These are phyloP conservation scores for Hypoxylon fuscum DNA, from an alignment of 495 filamentous ascomycete species.

Conservation along the genomic window DNA sequence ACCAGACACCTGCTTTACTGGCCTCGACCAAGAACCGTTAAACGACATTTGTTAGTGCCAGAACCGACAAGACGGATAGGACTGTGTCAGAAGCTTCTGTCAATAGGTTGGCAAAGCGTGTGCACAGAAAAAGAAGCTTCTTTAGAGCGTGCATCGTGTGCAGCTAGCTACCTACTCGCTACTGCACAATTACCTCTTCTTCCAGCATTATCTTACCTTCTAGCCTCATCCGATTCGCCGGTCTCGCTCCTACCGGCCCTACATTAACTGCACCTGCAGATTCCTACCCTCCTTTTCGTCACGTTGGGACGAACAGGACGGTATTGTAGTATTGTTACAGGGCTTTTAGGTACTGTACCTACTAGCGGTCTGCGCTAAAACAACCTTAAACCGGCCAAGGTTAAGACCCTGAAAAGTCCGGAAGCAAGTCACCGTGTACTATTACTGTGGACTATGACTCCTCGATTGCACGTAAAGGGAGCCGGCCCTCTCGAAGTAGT, in stretches of 20 bases:
- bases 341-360: constrained; percentile 7
- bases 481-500: constrained; percentile 37
- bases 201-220: constrained; percentile 19
- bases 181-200: constrained; percentile 34
- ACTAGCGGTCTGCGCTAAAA: constrained; percentile 35
- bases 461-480: constrained; percentile 42
- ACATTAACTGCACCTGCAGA: constrained; percentile 20
- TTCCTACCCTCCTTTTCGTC: constrained; percentile 23
- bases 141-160: not conserved
- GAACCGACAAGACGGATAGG: constrained; percentile 32
- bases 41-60: constrained; percentile 15
- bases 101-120: too few species aligned
- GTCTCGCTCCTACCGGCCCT: constrained; percentile 25
- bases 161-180: constrained; percentile 1
- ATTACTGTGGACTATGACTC: constrained; percentile 33
- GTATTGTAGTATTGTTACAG: constrained; percentile 25
- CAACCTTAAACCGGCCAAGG: constrained; percentile 42
- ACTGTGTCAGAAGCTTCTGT: constrained; percentile 12
- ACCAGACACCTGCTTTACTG: too few species aligned
- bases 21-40: not conserved
- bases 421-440: constrained; percentile 8
- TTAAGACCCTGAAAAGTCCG: constrained; percentile 34
- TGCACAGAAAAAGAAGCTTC: too few species aligned
- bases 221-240: constrained; percentile 39
- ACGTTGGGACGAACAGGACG: constrained; percentile 24